These are phyloP conservation scores for Pseudoturritis turrita DNA, from an alignment of 345 rosid species.

Conservation along the genomic window DNA sequence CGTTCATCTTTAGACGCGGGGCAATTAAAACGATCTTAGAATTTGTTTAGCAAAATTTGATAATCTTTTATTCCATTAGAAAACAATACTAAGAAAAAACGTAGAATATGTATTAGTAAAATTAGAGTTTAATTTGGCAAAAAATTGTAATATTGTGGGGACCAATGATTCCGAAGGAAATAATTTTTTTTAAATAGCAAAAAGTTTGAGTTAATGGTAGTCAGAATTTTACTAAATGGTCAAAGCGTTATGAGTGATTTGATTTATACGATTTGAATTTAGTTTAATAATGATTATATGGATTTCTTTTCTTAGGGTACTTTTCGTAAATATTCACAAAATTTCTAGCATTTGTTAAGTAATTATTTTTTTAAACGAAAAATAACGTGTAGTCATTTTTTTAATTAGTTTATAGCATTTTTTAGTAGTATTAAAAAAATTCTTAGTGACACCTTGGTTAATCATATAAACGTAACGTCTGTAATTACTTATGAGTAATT, in stretches of 20 bases:
- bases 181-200: background rate
- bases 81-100: background rate
- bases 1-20: conserved; percentile 40
- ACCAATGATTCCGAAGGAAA: background rate
- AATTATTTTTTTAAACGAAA: background rate
- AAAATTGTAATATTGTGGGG: background rate
- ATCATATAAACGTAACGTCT: conserved; percentile 13
- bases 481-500: background rate
- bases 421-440: background rate
- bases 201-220: background rate
- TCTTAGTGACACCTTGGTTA: background rate
- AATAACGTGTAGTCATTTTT: background rate
- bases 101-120: background rate
- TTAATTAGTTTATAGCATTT: background rate
- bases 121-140: background rate
- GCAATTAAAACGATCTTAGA: conserved; percentile 6
- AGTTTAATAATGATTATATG: background rate
- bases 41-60: background rate
- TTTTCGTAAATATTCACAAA: background rate
- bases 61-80: background rate
- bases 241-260: conserved; percentile 8
- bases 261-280: background rate
- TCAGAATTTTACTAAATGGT: conserved; percentile 7
- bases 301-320: background rate
- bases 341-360: background rate